Percentiles rank a stretch among this genome's conserved stretches.
phyloP scores from a whole-genome alignment of 1,139 yeast genomes.

The Hyphopichia burtonii region DNA sequence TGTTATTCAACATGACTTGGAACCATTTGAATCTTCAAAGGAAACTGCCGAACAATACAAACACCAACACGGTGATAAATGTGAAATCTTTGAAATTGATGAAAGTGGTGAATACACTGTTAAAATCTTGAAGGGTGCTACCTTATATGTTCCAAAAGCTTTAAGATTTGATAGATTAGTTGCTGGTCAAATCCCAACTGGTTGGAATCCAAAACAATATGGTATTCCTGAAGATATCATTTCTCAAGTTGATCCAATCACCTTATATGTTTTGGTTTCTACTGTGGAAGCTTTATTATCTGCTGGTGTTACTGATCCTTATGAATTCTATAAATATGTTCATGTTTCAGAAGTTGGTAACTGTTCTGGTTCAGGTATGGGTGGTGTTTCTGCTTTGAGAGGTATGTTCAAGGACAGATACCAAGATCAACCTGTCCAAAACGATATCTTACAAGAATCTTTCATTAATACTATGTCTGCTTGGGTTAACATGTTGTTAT shows the following conservation, averaged over 20 bases:
- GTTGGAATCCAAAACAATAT: slow-evolving; percentile 94
- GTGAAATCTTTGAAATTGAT: slow-evolving; percentile 85
- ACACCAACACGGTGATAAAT: slow-evolving; percentile 90
- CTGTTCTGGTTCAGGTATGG: slow-evolving; percentile 99
- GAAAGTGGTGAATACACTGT: slow-evolving; percentile 93
- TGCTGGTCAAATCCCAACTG: slow-evolving; percentile 98
- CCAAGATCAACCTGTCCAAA: slow-evolving; percentile 90
- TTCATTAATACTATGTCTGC: slow-evolving; percentile 99
- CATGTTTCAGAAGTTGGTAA: slow-evolving; percentile 98
- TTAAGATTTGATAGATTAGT: slow-evolving; percentile 92
- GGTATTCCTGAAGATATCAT: slow-evolving; percentile 95
- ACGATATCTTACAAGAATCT: slow-evolving; percentile 94
- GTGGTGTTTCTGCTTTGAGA: slow-evolving; percentile 95
- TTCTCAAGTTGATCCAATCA: slow-evolving; percentile 93
- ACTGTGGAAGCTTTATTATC: slow-evolving; percentile 92
- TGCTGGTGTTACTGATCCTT: slow-evolving; percentile 96
- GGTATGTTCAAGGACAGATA: slow-evolving; percentile 97
- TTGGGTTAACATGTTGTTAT: slow-evolving; percentile 96
- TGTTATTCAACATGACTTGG: slow-evolving; percentile 92
- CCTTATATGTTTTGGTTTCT: slow-evolving; percentile 87
- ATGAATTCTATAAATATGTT: slow-evolving; percentile 95
- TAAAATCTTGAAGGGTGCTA: slow-evolving; percentile 88
- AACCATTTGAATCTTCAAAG: slow-evolving; percentile 91
- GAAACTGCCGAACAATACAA: slow-evolving; percentile 95
- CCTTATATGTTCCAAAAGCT: slow-evolving; percentile 91